A percentile compares a stretch with the other conserved stretches of the same genome.
These are phyloP conservation scores for Adansonia grandidieri DNA, from an alignment of 441 rosid species.

Conservation along the genomic window DNA sequence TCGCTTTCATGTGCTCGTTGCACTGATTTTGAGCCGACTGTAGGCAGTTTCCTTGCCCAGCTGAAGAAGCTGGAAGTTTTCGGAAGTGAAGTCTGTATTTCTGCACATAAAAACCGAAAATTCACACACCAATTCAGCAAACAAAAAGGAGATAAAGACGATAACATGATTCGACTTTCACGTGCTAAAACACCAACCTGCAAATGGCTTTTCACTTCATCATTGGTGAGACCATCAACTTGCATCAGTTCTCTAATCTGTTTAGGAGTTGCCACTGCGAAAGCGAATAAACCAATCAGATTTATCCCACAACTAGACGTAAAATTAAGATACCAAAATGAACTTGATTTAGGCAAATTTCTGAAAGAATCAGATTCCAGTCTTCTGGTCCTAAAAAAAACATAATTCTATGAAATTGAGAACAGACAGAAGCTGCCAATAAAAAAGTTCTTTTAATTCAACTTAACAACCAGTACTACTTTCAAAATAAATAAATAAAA, in stretches of 20 bases:
- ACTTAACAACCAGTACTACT: slow-evolving; percentile 24
- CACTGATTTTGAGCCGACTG: slow-evolving; percentile 29
- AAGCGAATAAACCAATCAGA: slow-evolving; percentile 18
- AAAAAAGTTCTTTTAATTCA: slow-evolving; percentile 15
- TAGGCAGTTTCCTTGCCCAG: slow-evolving; percentile 23
- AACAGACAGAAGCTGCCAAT: not conserved
- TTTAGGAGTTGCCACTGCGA: slow-evolving; percentile 67
- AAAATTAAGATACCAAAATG: not conserved
- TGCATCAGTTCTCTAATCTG: slow-evolving; percentile 63
- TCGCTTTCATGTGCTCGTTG: slow-evolving; percentile 31
- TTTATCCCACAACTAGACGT: not conserved
- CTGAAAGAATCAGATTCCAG: slow-evolving; percentile 6
- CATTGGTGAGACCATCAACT: slow-evolving; percentile 69
- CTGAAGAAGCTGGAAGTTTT: slow-evolving; percentile 38
- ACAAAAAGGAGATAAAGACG: not conserved
- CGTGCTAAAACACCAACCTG: slow-evolving; percentile 45
- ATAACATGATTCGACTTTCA: not conserved
- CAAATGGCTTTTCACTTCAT: slow-evolving; percentile 73
- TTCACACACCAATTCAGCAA: slow-evolving; percentile 6
- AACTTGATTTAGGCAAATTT: not conserved
- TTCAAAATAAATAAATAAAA: slow-evolving; percentile 22
- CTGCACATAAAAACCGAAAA: slow-evolving; percentile 35
- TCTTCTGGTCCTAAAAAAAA: not conserved
- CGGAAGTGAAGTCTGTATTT: slow-evolving; percentile 64
- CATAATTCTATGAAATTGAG: not conserved